Evolutionary conservation across 805 yeast genomes (phyloP), one percentile per base, ranked within the genome.

Genomic region (Suhomyces sp.): DNA sequence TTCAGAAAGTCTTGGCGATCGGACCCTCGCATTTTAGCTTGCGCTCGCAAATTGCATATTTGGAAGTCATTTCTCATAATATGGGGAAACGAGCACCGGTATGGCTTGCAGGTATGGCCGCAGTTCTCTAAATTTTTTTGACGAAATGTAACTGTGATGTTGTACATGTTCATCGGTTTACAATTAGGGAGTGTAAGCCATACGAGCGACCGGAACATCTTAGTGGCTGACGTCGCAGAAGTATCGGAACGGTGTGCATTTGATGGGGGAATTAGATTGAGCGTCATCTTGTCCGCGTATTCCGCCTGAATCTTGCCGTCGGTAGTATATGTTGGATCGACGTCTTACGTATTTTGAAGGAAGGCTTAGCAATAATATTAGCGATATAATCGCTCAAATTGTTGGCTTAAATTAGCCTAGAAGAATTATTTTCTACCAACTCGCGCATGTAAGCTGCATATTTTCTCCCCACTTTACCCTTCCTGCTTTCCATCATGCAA

Each of bases 1-100:
- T 3, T 35, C 35, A 25, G 22, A 37, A 46, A 31, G 27, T 46
- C 48, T 46, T 46, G 48, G 48, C 48, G 35, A 46, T 29, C 33
- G 33, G 47, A 31, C 37, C 47, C 47, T 37, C 41, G 41, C 41
- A 9, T 19, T 37, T 37, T 8, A 4, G 22, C 7, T 37, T 17
- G 41, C 13, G 41, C 41, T 19, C 22, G 13, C 20, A 37, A 37
- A 37, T 10, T 20, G 6, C 22, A 15, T n/a, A 6, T 17, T 37
- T 31, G 3, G 3, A 31, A 6, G 35, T 31, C 4, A 5, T n/a
- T 31, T 31, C n/a, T 27, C 31, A 25, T 4, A 24, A 9, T 4
- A 24, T 12, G n/a, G 4, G 4, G 6, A 27, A 4, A 8, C 40
- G 20, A 4, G 12, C 19, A 15, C 19, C 17, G 20, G 12, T 35